A percentile compares a stretch with the other conserved stretches of the same genome.
Conservation (phyloP, 805 yeast species). For the Monosporozyma aerobia region DNA sequence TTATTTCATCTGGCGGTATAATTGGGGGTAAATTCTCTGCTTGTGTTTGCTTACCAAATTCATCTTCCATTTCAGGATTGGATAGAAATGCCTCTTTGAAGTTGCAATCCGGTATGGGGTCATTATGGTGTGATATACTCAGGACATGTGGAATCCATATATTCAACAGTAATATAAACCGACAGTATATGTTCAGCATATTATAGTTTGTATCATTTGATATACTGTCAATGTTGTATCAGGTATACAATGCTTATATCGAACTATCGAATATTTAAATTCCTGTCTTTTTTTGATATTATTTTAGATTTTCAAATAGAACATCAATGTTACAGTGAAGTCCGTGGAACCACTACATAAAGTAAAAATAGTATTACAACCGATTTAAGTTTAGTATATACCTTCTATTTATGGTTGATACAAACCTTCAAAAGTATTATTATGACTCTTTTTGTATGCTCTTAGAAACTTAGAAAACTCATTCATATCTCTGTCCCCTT, state of each 20-base stretch:
- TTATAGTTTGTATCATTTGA: background rate
- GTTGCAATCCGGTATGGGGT: background rate
- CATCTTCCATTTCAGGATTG: background rate
- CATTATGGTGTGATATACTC: background rate
- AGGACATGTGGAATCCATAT: background rate
- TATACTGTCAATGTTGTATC: background rate
- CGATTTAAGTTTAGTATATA: slow-evolving; percentile 4
- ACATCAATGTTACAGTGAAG: background rate
- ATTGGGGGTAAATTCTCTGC: slow-evolving; percentile 18
- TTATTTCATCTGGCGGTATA: slow-evolving; percentile 18
- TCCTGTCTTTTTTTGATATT: background rate
- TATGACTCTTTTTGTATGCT: slow-evolving; percentile 18
- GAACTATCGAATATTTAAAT: background rate
- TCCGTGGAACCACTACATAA: background rate
- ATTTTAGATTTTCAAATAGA: background rate
- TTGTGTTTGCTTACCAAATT: background rate
- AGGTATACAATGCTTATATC: background rate
- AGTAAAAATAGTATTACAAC: background rate
- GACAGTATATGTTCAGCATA: background rate
- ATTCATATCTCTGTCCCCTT: slow-evolving; percentile 4
- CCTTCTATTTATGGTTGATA: background rate
- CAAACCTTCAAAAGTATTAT: slow-evolving; percentile 7
- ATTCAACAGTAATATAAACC: background rate
- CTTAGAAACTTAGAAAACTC: slow-evolving; percentile 15
- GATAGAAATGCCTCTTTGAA: background rate